phyloP scores from a whole-genome alignment of 2,329 filamentous ascomycete species.

The Fusarium euwallaceae region DNA sequence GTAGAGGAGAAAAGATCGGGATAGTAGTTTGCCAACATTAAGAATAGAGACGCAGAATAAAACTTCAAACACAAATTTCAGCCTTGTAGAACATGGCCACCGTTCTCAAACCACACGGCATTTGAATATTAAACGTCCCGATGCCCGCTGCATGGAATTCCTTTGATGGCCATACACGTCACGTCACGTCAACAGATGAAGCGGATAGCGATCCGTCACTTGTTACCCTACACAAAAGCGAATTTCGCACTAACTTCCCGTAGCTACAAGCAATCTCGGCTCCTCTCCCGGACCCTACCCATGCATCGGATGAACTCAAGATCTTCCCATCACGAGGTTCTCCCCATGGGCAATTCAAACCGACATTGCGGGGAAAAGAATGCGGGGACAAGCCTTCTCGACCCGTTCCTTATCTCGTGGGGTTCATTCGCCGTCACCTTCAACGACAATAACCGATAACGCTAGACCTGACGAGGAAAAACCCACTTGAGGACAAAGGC shows the following conservation, averaged over 20 bases:
- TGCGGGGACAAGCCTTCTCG: not conserved
- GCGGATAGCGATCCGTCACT: not conserved
- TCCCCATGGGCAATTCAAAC: not conserved
- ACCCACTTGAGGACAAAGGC: not conserved
- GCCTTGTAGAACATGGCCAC: not conserved
- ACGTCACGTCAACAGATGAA: not conserved
- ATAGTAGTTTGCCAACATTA: not conserved
- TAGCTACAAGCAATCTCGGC: not conserved
- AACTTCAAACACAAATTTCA: not conserved
- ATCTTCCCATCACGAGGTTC: not conserved
- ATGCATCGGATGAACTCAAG: not conserved
- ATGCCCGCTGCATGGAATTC: not conserved
- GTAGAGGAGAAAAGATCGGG: not conserved
- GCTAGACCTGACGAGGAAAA: not conserved
- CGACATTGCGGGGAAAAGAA: not conserved
- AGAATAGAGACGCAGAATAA: not conserved
- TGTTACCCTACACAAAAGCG: not conserved
- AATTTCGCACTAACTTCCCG: not conserved
- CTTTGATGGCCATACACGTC: not conserved
- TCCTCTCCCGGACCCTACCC: not conserved
- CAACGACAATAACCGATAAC: not conserved
- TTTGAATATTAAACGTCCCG: not conserved
- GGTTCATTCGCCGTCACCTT: not conserved
- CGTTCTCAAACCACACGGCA: rapidly evolving
- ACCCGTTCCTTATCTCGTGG: not conserved